Evolutionary conservation across 345 rosid species (phyloP).

Genomic region (Lepidium aucheri): DNA sequence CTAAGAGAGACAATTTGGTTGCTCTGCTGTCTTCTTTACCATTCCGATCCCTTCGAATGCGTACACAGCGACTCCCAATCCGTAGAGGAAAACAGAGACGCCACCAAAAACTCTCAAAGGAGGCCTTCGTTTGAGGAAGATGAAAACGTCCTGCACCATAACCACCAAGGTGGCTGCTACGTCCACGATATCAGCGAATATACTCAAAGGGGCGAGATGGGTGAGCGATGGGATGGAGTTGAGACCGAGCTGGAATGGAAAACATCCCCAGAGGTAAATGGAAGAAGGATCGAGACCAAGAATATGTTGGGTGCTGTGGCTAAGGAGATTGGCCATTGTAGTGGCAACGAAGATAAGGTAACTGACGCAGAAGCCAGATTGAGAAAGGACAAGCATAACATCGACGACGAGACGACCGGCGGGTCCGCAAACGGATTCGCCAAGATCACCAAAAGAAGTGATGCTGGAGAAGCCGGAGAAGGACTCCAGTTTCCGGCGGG

Average conservation of each 20-base stretch:
- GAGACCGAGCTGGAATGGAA: constrained; percentile 70
- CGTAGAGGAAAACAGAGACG: constrained; percentile 53
- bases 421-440: constrained; percentile 45
- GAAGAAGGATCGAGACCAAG: constrained; percentile 50
- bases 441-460: constrained; percentile 63
- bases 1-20: neutral
- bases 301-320: constrained; percentile 13
- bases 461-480: constrained; percentile 41
- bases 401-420: constrained; percentile 51
- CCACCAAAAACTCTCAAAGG: constrained; percentile 49
- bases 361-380: constrained; percentile 67
- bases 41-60: constrained; percentile 74
- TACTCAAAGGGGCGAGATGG: constrained; percentile 72
- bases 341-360: constrained; percentile 56
- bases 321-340: constrained; percentile 42
- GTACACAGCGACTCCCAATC: constrained; percentile 65
- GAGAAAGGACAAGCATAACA: constrained; percentile 54
- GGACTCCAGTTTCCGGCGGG: constrained; percentile 61
- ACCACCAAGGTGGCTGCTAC: constrained; percentile 58
- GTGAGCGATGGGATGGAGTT: constrained; percentile 59
- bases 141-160: constrained; percentile 48
- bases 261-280: constrained; percentile 51
- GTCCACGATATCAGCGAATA: constrained; percentile 70
- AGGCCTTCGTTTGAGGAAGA: constrained; percentile 35
- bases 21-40: constrained; percentile 18